Evolutionary conservation across 305 asterid genomes (phyloP).

Genomic region (Fraxinus greggii): DNA sequence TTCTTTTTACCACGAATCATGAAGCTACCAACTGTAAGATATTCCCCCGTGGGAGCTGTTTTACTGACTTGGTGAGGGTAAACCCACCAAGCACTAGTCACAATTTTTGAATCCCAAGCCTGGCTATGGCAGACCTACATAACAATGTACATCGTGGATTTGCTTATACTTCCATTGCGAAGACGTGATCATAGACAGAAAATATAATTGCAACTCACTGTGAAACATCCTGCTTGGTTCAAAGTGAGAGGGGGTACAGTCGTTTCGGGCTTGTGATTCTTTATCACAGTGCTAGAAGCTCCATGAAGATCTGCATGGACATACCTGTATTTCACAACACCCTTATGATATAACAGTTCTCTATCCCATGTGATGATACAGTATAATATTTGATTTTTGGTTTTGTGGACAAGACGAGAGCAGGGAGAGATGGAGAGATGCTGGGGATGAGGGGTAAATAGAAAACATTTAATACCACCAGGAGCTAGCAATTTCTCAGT

Average conservation of each 20-base stretch:
- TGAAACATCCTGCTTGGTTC: constrained; percentile 94
- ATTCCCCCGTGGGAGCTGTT: constrained; percentile 98
- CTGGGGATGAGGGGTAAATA: neutral
- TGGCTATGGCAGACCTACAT: constrained; percentile 93
- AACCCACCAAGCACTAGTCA: constrained; percentile 99
- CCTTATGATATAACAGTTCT: neutral
- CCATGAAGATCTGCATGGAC: constrained; percentile 98
- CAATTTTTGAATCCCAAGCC: constrained; percentile 98
- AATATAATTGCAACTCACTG: constrained; percentile 48
- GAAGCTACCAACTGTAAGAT: constrained; percentile 97
- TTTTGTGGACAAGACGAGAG: neutral
- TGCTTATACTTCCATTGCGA: constrained; percentile 1
- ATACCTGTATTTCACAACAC: constrained; percentile 47
- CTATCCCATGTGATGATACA: neutral
- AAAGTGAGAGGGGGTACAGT: constrained; percentile 93
- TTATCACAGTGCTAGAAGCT: constrained; percentile 95
- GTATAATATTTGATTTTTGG: neutral
- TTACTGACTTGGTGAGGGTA: constrained; percentile 94
- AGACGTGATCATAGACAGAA: constrained; percentile 14
- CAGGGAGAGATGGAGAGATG: neutral
- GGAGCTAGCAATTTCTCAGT: neutral
- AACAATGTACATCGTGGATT: constrained; percentile 21
- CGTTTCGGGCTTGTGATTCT: constrained; percentile 85
- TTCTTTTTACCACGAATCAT: constrained; percentile 98
- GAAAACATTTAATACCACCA: neutral